Evolutionary conservation across 2,329 filamentous ascomycete genomes (phyloP).

Genomic region (Arthrobotrys conoides): DNA sequence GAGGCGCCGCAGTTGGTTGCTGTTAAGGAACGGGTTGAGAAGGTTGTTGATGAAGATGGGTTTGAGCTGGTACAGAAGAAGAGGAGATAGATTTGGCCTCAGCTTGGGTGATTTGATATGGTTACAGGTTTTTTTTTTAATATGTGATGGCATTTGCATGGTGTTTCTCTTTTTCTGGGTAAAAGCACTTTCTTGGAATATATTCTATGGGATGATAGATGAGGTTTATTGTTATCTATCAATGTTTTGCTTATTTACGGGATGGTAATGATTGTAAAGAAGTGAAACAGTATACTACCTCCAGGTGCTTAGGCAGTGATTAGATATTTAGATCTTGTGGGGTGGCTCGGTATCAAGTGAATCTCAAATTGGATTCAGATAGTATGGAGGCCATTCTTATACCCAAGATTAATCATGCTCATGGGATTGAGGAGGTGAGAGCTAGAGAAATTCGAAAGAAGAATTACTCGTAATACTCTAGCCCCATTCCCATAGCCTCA

Average conservation of each 20-base stretch:
- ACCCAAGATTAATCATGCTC: too few relatives aligned
- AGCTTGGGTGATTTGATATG: not conserved
- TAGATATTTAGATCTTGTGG: not conserved
- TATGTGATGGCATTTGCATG: not conserved
- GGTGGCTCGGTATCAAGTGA: not conserved
- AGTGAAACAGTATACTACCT: not conserved
- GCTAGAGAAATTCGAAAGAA: not conserved
- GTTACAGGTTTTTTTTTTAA: not conserved
- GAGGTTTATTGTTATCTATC: slow-evolving; percentile 13
- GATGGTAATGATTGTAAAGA: not conserved
- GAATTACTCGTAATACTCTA: slow-evolving; percentile 40
- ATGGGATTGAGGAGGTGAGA: too few relatives aligned
- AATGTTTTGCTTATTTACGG: not conserved
- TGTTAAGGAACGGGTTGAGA: slow-evolving; percentile 75
- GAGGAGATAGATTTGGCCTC: slow-evolving; percentile 24
- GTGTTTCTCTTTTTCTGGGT: not conserved
- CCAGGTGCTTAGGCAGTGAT: too few relatives aligned
- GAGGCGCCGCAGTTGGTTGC: slow-evolving; percentile 77
- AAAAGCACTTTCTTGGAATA: not conserved
- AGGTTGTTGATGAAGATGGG: slow-evolving; percentile 84
- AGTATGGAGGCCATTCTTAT: too few relatives aligned
- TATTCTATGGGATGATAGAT: slow-evolving; percentile 16
- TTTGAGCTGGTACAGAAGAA: slow-evolving; percentile 69
- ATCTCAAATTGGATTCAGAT: not conserved
- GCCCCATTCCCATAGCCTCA: slow-evolving; percentile 25